Evolutionary conservation across 768 basidiomycete species (phyloP).

Genomic region (Auriculariales sp.): DNA sequence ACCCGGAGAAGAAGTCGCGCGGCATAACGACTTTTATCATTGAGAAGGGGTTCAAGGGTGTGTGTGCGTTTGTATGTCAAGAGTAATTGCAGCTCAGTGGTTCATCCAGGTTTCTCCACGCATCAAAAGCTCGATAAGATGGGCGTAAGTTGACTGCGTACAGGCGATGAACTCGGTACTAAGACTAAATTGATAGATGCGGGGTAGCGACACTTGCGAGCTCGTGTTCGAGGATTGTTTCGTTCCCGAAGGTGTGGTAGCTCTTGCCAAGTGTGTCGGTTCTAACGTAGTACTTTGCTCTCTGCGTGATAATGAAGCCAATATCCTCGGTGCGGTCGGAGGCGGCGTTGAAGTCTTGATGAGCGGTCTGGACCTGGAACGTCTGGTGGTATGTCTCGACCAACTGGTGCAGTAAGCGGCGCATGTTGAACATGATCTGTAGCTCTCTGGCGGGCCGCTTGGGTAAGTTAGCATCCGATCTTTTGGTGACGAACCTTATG

Average conservation of each 20-base stretch:
- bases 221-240: slow-evolving; percentile 82
- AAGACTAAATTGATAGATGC: slow-evolving; percentile 38
- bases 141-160: slow-evolving; percentile 25
- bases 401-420: not conserved
- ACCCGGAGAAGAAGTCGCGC: slow-evolving; percentile 60
- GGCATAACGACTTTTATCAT: slow-evolving; percentile 89
- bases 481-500: not conserved
- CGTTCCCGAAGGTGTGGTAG: slow-evolving; percentile 61
- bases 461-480: not conserved
- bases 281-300: slow-evolving; percentile 2
- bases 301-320: slow-evolving; percentile 25
- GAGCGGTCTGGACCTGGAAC: slow-evolving; percentile 87
- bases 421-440: not conserved
- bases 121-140: slow-evolving; percentile 89
- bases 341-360: slow-evolving; percentile 79
- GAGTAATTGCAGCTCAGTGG: not conserved
- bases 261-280: not conserved
- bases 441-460: not conserved
- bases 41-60: slow-evolving; percentile 48
- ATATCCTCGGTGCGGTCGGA: slow-evolving; percentile 68
- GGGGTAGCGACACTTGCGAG: slow-evolving; percentile 91
- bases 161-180: not conserved
- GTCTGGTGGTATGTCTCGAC: slow-evolving; percentile 37
- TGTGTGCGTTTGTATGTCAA: not conserved
- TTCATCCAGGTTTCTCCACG: slow-evolving; percentile 58